phyloP scores from a whole-genome alignment of 2,329 filamentous ascomycete species.

The Apiospora aurea region DNA sequence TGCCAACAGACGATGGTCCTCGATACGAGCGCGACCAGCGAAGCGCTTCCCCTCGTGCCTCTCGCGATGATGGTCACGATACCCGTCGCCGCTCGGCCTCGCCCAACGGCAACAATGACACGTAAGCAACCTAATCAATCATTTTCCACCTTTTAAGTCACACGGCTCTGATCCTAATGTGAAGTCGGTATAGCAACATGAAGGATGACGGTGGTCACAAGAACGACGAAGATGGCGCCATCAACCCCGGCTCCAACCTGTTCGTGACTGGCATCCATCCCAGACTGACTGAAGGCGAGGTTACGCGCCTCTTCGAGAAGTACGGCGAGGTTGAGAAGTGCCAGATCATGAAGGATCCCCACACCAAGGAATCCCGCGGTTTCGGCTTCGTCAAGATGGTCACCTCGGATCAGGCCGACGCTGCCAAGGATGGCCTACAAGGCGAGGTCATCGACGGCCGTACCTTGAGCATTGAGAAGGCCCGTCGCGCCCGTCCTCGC shows the following conservation, averaged over 20 bases:
- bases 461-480: constrained; percentile 98
- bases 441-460: constrained; percentile 95
- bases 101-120: constrained; percentile 61
- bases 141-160: background rate
- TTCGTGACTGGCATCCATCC: constrained; percentile 99
- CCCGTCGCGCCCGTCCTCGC: constrained; percentile 90
- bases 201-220: constrained; percentile 61
- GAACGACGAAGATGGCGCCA: constrained; percentile 76
- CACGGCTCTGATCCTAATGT: constrained; percentile 30
- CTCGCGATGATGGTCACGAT: constrained; percentile 67
- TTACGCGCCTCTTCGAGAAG: constrained; percentile 96
- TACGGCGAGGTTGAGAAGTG: constrained; percentile 99
- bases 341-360: constrained; percentile 99
- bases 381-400: constrained; percentile 99
- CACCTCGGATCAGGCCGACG: constrained; percentile 92
- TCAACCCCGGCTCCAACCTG: constrained; percentile 96
- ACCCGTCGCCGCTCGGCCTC: constrained; percentile 68
- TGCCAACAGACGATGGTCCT: constrained; percentile 63
- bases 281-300: constrained; percentile 85
- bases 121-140: constrained; percentile 46
- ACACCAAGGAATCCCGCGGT: constrained; percentile 97
- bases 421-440: constrained; percentile 94
- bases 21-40: constrained; percentile 72
- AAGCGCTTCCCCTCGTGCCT: constrained; percentile 68
- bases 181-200: constrained; percentile 45